A percentile compares a stretch with the other conserved stretches of the same genome.
These are phyloP conservation scores for Fomitiporia mediterranea DNA, from an alignment of 1,284 basidiomycete species.

Conservation along the genomic window DNA sequence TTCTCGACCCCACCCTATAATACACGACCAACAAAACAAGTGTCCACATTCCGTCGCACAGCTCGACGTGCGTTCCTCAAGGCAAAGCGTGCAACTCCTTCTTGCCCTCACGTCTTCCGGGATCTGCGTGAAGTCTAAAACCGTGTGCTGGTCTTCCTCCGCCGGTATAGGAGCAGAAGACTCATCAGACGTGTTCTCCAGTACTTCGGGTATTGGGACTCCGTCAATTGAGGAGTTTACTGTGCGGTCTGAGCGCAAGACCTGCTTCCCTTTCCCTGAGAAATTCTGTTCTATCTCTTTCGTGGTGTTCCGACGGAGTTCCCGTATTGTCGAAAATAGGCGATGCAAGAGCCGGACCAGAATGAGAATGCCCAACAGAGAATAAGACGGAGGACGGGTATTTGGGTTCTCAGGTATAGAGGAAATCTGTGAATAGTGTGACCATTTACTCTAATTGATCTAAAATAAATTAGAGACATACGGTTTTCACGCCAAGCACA, in stretches of 20 bases:
- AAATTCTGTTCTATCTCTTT: conserved; percentile 30
- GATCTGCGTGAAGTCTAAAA: conserved; percentile 53
- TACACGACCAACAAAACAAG: conserved; percentile 92
- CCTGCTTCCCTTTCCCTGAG: conserved; percentile 24
- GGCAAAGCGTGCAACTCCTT: conserved; percentile 80
- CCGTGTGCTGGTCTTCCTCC: conserved; percentile 64
- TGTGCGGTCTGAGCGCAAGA: conserved; percentile 27
- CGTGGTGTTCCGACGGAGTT: conserved; percentile 18
- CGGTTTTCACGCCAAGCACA: conserved; percentile 70
- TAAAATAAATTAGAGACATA: conserved; percentile 34
- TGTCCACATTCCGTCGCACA: conserved; percentile 93
- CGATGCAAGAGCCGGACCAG: conserved; percentile 66
- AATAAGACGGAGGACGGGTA: conserved; percentile 75
- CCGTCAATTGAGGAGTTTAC: conserved; percentile 62
- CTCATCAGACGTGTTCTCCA: conserved; percentile 51
- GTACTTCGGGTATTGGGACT: conserved; percentile 53
- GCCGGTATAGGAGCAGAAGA: conserved; percentile 48
- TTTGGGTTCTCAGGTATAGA: conserved; percentile 66
- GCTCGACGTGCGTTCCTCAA: conserved; percentile 76
- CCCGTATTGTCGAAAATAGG: conserved; percentile 34
- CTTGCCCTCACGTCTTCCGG: conserved; percentile 49
- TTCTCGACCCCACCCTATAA: conserved; percentile 84
- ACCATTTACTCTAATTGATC: not conserved
- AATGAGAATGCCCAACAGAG: conserved; percentile 76
- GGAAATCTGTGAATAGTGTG: conserved; percentile 53